A percentile compares a stretch with the other conserved stretches of the same genome.
Evolutionary conservation across 73 alveolate genomes (phyloP).

Genomic region (Tetrahymena thermophila): DNA sequence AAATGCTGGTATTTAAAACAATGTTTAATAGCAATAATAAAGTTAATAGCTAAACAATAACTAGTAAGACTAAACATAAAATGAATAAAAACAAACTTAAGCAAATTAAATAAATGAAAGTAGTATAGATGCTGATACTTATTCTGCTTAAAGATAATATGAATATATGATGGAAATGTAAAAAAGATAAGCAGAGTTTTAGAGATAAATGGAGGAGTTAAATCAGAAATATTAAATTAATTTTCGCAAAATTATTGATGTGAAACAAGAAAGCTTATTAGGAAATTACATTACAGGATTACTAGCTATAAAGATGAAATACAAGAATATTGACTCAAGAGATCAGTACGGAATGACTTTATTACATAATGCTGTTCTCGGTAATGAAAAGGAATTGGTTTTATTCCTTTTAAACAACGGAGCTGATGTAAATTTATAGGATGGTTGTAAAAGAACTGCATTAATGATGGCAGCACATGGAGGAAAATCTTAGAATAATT

Average conservation of each 20-base stretch:
- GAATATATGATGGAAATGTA: neutral
- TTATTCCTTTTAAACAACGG: neutral
- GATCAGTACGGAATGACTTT: neutral
- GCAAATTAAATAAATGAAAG: neutral
- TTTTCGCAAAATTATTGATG: neutral
- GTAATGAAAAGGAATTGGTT: neutral
- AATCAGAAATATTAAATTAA: neutral
- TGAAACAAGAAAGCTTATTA: neutral
- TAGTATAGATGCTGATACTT: neutral
- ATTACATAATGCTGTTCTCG: neutral
- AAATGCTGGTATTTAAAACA: too few relatives aligned
- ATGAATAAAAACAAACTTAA: neutral
- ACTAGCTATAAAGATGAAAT: neutral
- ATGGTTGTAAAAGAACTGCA: neutral
- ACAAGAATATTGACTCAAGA: neutral
- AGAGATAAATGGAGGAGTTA: neutral
- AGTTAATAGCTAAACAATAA: too few relatives aligned
- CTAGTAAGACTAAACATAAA: neutral
- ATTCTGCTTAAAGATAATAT: neutral
- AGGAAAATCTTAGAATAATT: neutral
- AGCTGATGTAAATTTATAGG: neutral
- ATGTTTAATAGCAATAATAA: neutral
- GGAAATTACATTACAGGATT: neutral
- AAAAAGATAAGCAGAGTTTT: neutral
- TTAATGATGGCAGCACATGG: neutral